Conservation (phyloP, 345 rosid genomes). For the Noccaea caerulescens region DNA sequence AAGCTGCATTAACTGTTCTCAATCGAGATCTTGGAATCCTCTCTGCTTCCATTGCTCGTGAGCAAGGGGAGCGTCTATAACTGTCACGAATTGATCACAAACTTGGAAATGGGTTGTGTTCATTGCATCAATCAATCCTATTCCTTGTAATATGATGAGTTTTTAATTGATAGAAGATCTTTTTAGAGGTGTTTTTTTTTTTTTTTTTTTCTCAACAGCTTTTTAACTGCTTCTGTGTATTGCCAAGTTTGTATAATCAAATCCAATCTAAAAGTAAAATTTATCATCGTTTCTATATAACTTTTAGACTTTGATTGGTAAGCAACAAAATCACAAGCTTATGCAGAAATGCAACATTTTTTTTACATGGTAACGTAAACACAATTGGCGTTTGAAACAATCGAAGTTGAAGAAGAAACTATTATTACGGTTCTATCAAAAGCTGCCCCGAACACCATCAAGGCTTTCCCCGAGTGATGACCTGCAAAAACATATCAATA, state of each 20-base stretch:
- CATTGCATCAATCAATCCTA: not conserved
- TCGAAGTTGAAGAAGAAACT: not conserved
- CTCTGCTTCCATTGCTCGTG: conserved; percentile 84
- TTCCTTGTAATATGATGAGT: conserved; percentile 1
- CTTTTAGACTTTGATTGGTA: not conserved
- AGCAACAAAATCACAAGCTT: not conserved
- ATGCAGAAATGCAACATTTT: not conserved
- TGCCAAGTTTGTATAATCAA: conserved; percentile 9
- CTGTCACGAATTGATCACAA: conserved; percentile 14
- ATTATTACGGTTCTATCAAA: conserved; percentile 12
- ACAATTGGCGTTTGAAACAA: not conserved
- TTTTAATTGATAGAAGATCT: conserved; percentile 19
- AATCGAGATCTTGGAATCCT: conserved; percentile 89
- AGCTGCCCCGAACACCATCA: conserved; percentile 44
- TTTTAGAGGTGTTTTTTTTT: conserved; percentile 16
- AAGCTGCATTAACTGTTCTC: conserved; percentile 80
- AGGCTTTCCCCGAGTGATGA: conserved; percentile 45
- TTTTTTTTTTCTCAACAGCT: conserved; percentile 10
- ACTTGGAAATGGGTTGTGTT: conserved; percentile 1
- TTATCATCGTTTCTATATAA: not conserved
- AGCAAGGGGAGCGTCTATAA: conserved; percentile 54
- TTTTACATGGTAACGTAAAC: not conserved
- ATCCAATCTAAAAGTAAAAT: not conserved
- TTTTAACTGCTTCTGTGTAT: not conserved
- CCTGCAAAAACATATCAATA: conserved; percentile 29